These are phyloP conservation scores for Lecanoromycetidae sp. DNA, from an alignment of 2,329 filamentous ascomycete genomes.

Conservation along the genomic window DNA sequence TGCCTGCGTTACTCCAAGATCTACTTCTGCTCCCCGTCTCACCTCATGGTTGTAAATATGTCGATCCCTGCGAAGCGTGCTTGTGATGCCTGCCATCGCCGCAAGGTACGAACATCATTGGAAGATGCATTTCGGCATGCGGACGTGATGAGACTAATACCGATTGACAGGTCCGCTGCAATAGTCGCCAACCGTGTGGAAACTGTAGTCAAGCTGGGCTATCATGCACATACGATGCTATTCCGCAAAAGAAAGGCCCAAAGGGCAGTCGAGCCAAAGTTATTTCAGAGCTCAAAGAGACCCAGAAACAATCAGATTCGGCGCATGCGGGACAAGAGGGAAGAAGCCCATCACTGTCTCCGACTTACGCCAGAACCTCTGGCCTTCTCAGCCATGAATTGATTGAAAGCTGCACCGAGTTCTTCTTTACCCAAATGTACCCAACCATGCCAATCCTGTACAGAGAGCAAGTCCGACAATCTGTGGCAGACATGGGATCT, in stretches of 20 bases:
- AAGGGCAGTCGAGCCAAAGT: constrained; percentile 65
- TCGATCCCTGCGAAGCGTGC: constrained; percentile 41
- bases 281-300: constrained; percentile 60
- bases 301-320: constrained; percentile 53
- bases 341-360: constrained; percentile 40
- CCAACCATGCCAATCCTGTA: constrained; percentile 51
- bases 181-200: constrained; percentile 57
- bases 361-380: constrained; percentile 43
- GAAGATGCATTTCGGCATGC: background rate
- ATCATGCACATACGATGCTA: constrained; percentile 60
- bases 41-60: constrained; percentile 22
- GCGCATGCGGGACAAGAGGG: constrained; percentile 45
- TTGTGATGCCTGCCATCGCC: constrained; percentile 61
- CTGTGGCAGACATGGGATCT: constrained; percentile 49
- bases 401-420: constrained; percentile 55
- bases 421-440: constrained; percentile 58
- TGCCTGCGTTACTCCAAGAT: background rate
- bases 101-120: constrained; percentile 30
- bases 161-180: constrained; percentile 60
- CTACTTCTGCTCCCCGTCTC: background rate
- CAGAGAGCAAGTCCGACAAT: constrained; percentile 45
- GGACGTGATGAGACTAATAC: background rate
- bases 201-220: constrained; percentile 58
- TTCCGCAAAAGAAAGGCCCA: constrained; percentile 64
- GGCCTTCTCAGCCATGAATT: constrained; percentile 50